Percentiles rank a stretch among this genome's conserved stretches.
These are phyloP conservation scores for Salix udensis DNA, from an alignment of 345 rosid species.

Conservation along the genomic window DNA sequence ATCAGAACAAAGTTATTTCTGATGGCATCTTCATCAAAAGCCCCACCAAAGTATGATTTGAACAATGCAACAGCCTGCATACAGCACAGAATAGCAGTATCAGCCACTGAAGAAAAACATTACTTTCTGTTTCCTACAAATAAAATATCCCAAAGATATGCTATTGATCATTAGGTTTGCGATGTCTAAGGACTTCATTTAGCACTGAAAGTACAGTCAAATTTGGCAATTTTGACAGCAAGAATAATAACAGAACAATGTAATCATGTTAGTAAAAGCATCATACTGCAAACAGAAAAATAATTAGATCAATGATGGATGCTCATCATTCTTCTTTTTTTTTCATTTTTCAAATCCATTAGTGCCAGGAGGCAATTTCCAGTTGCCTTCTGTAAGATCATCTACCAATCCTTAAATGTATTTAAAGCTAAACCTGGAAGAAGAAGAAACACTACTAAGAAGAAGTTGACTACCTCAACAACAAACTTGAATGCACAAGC, in stretches of 20 bases:
- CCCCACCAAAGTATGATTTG: conserved; percentile 96
- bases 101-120: background rate
- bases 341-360: background rate
- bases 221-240: background rate
- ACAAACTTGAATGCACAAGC: conserved; percentile 99
- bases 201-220: background rate
- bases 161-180: background rate
- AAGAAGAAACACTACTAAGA: background rate
- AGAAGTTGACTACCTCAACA: conserved; percentile 62
- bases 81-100: background rate
- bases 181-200: background rate
- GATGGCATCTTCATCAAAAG: conserved; percentile 98
- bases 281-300: background rate
- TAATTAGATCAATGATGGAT: background rate
- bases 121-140: background rate
- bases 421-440: background rate
- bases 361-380: background rate
- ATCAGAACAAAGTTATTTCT: conserved; percentile 93
- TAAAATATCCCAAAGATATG: background rate
- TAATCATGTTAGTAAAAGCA: background rate
- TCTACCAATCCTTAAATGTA: background rate
- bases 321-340: no score
- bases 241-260: background rate
- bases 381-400: background rate
- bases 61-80: conserved; percentile 90